Percentiles rank a stretch among this genome's conserved stretches.
Evolutionary conservation across 106 monocot genomes (phyloP).

Genomic region (Narthecium ossifragum): DNA sequence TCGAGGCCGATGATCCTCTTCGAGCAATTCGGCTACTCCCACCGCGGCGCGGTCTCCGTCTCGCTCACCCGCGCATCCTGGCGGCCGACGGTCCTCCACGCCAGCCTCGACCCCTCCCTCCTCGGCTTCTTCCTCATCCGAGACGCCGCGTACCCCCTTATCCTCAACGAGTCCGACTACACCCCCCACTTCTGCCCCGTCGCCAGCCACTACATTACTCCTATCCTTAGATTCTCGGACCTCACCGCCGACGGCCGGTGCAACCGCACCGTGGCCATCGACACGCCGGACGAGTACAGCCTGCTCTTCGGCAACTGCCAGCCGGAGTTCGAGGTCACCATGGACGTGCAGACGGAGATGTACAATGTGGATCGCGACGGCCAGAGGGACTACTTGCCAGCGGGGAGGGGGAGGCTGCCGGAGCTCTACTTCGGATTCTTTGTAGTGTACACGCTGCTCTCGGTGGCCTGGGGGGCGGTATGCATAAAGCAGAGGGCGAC

Average conservation of each 20-base stretch:
- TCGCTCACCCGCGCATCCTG: constrained; percentile 17
- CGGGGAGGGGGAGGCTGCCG: constrained; percentile 19
- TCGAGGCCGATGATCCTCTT: constrained; percentile 30
- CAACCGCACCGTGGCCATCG: constrained; percentile 8
- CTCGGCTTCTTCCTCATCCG: constrained; percentile 40
- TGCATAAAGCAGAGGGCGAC: constrained; percentile 20
- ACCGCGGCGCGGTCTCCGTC: constrained; percentile 22
- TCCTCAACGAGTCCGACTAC: constrained; percentile 23
- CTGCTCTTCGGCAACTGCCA: constrained; percentile 34
- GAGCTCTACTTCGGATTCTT: constrained; percentile 26
- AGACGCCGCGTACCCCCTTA: background rate
- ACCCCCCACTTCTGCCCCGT: constrained; percentile 24
- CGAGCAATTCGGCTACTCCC: constrained; percentile 43
- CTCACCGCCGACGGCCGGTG: constrained; percentile 5
- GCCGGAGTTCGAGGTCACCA: constrained; percentile 16
- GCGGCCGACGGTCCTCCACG: background rate
- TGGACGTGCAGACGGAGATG: constrained; percentile 47
- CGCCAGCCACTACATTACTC: constrained; percentile 12
- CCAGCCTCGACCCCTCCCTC: constrained; percentile 4
- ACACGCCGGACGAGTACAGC: constrained; percentile 29
- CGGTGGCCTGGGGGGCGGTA: constrained; percentile 10
- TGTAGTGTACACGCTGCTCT: constrained; percentile 22
- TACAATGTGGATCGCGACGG: constrained; percentile 28
- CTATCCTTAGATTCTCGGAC: constrained; percentile 19
- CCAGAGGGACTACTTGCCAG: constrained; percentile 28